Percentiles rank a stretch among this genome's conserved stretches.
phyloP scores from a whole-genome alignment of 495 filamentous ascomycete genomes.

The Xylaria nigripes region DNA sequence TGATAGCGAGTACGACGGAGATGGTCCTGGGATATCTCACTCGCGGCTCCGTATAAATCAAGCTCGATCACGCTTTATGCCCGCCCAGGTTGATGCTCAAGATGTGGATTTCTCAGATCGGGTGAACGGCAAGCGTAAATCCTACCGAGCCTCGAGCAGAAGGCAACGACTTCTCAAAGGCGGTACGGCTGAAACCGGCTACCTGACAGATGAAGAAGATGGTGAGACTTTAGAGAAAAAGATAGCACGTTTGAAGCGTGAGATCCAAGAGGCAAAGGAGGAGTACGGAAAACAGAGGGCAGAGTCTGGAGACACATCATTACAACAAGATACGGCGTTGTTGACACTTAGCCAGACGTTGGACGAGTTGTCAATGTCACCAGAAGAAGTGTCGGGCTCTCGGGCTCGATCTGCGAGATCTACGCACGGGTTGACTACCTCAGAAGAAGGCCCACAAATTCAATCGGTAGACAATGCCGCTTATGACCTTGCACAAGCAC shows the following conservation, averaged over 20 bases:
- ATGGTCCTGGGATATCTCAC: conserved; percentile 58
- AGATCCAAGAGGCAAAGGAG: conserved; percentile 69
- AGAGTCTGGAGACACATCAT: conserved; percentile 21
- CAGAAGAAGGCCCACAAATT: conserved; percentile 9
- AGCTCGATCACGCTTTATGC: conserved; percentile 72
- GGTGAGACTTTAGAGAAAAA: conserved; percentile 65
- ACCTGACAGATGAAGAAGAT: conserved; percentile 58
- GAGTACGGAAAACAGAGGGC: conserved; percentile 50
- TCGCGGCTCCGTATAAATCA: conserved; percentile 63
- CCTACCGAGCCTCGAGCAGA: conserved; percentile 65
- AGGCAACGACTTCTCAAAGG: conserved; percentile 52
- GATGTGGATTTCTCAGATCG: conserved; percentile 79
- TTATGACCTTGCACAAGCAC: conserved; percentile 49
- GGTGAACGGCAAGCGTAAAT: conserved; percentile 66
- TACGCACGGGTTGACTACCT: conserved; percentile 1
- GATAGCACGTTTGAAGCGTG: conserved; percentile 67
- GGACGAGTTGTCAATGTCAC: conserved; percentile 44
- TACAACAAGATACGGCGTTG: conserved; percentile 33
- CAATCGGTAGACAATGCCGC: conserved; percentile 23
- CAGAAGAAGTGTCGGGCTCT: conserved; percentile 24
- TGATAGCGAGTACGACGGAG: conserved; percentile 52
- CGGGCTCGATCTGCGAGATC: conserved; percentile 20
- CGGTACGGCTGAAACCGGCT: conserved; percentile 55
- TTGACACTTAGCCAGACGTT: conserved; percentile 58
- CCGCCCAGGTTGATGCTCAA: conserved; percentile 62